Base-by-base conservation (phyloP, 1,284 basidiomycete species). In the Takashimella tepidaria region DNA sequence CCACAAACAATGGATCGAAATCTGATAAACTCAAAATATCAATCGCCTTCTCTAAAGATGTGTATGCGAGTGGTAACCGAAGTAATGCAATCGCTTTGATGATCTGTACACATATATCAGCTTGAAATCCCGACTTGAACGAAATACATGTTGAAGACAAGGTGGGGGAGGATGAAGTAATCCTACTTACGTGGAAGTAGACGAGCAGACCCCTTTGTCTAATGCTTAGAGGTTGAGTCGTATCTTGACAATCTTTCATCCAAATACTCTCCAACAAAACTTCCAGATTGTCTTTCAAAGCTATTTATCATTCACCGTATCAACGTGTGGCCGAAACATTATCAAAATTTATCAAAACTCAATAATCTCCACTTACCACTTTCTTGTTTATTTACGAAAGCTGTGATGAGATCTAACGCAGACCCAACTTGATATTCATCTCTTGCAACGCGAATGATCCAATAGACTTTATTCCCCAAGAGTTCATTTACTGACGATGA, bases 61-160 rank as follows among this genome's bases (percentile, higher is more conserved):
- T 62, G 54, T 81, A 77, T 0, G 84, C 83, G 0, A 78, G 68
- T 1, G 82, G 73, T 64, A 92, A 84, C 21, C 84, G 85, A 5
- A 85, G 81, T 0, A 92, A 81, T 0, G 91, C 76, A n/a, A 97
- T 78, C 0, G 83, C 88, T 70, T 87, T 90, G 13, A 83, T 79
- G 19, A 89, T 79, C 90, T 92, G 61, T n/a, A 13, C 10, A 1
- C n/a, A n/a, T n/a, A n/a, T n/a, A n/a, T n/a, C n/a, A n/a, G n/a
- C n/a, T 22, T 50, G 19, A 53, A 47, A 23, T 51, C 23, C 12
- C 48, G 23, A 13, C 11, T 10, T 13, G 1, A 3, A 22, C 25
- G n/a, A n/a, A n/a, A 16, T 16, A 22, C 12, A 10, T 21, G 8
- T 8, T 10, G 3, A 51, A 21, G 20, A 11, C 13, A 40, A 5